Evolutionary conservation across 2,329 filamentous ascomycete genomes (phyloP), one percentile per base, ranked within the genome.

Genomic region (Cordyceps sp.): DNA sequence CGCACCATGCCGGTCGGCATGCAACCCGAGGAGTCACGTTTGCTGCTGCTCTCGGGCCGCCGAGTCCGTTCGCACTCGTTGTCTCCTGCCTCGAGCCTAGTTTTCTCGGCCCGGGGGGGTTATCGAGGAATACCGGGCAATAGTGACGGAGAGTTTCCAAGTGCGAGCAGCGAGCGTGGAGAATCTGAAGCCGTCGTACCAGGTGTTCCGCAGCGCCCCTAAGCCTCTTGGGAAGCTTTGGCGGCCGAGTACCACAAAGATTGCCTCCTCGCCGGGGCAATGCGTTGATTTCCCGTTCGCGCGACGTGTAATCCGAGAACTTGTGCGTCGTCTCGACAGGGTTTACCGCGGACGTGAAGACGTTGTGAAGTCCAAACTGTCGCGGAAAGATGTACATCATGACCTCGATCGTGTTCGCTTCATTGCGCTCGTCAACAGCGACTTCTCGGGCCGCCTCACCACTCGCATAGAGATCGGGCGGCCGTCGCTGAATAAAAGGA

Each of bases 311-410:
- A 50, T 93, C 85, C 45, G 83, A 81, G 45, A 88, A 76, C 18
- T 68, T 69, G 43, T 88, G 78, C 0, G 71, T 61, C 0, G 78
- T 88, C 44, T 81, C 69, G 30, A 57, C 66, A 16, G 48, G 49
- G 48, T 90, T 68, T 13, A 78, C 64, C 4, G 60, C 56, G 5
- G 75, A 81, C 0, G 75, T 84, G 48, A 96, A 94, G n/a, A 79
- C 84, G 52, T 96, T 98, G 47, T 93, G 84, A 4, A 98, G 59
- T 12, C 73, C 72, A 46, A 93, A 96, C 46, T 96, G 86, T 10
- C 78, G 68, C 21, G 90, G 90, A 43, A 98, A 98, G 2, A 98
- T 75, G 52, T 96, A 88, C 62, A 88, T 90, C 69, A 93, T 72
- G 15, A 93, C 55, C 42, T 79, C 81, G 10, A 73, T 47, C 0